Evolutionary conservation across 2,329 filamentous ascomycete genomes (phyloP).

Genomic region (Daldinia eschscholtzii): DNA sequence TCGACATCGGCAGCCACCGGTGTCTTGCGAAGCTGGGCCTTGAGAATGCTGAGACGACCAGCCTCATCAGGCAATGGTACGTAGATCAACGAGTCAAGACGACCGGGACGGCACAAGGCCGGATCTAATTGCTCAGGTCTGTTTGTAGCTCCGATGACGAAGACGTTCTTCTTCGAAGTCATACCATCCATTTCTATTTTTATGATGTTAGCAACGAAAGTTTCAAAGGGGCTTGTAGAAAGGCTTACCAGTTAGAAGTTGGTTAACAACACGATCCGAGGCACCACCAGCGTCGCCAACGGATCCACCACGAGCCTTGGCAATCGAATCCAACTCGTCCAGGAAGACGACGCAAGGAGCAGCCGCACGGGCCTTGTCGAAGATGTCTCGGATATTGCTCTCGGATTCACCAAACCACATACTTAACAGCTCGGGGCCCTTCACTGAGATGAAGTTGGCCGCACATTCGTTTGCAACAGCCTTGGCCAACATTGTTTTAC

Average conservation of each 20-base stretch:
- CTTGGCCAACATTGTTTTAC: constrained; percentile 99
- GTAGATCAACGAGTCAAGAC: constrained; percentile 98
- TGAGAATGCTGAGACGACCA: constrained; percentile 90
- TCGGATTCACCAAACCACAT: constrained; percentile 99
- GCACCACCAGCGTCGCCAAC: constrained; percentile 96
- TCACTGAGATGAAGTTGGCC: constrained; percentile 99
- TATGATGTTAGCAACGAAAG: constrained; percentile 56
- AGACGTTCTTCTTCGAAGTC: constrained; percentile 99
- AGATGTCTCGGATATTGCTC: constrained; percentile 99
- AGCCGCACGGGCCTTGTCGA: constrained; percentile 98
- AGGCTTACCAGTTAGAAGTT: constrained; percentile 90
- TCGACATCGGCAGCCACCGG: constrained; percentile 90
- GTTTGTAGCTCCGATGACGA: constrained; percentile 99
- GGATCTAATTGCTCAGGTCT: constrained; percentile 98
- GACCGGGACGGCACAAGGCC: constrained; percentile 95
- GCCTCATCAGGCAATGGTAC: constrained; percentile 94
- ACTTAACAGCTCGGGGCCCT: constrained; percentile 96
- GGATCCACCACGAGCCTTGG: constrained; percentile 98
- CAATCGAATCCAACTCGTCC: constrained; percentile 98
- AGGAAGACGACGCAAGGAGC: constrained; percentile 99
- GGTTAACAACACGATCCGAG: constrained; percentile 99
- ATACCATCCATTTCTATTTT: constrained; percentile 94
- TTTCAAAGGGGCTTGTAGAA: neutral
- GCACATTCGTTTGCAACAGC: constrained; percentile 99
- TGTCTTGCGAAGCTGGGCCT: constrained; percentile 98